Evolutionary conservation across 352 stramenopile genomes (phyloP).

Genomic region (Phytophthora vignae): DNA sequence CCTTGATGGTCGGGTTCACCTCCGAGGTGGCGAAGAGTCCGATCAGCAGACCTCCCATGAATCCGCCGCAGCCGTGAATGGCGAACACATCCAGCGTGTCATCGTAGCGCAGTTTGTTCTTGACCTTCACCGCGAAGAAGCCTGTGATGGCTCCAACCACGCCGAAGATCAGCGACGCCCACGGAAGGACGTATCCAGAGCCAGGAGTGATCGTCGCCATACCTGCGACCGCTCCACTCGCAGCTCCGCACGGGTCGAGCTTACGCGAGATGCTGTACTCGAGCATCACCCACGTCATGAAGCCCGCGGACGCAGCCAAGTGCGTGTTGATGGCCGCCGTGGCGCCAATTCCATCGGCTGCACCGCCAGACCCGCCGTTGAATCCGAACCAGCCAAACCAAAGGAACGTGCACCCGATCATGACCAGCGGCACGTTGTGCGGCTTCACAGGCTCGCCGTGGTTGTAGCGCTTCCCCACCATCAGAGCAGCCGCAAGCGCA

Average conservation of each 20-base stretch:
- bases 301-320: slow-evolving; percentile 58
- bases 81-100: slow-evolving; percentile 79
- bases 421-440: slow-evolving; percentile 83
- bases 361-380: slow-evolving; percentile 68
- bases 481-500: slow-evolving; percentile 61
- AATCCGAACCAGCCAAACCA: slow-evolving; percentile 88
- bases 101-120: slow-evolving; percentile 72
- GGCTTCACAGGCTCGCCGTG: slow-evolving; percentile 69
- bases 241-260: slow-evolving; percentile 62
- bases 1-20: slow-evolving; percentile 55
- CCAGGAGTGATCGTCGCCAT: slow-evolving; percentile 73
- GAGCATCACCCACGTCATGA: slow-evolving; percentile 68
- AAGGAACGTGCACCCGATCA: slow-evolving; percentile 72
- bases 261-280: slow-evolving; percentile 60
- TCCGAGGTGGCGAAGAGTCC: slow-evolving; percentile 65
- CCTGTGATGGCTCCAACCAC: slow-evolving; percentile 56
- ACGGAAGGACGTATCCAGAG: slow-evolving; percentile 69
- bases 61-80: slow-evolving; percentile 71
- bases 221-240: slow-evolving; percentile 63
- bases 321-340: slow-evolving; percentile 77
- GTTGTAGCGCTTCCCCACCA: slow-evolving; percentile 77
- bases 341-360: slow-evolving; percentile 61
- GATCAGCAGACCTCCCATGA: slow-evolving; percentile 61
- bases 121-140: slow-evolving; percentile 61
- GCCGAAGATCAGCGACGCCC: slow-evolving; percentile 70